Evolutionary conservation across 768 basidiomycete genomes (phyloP).

Genomic region (Infundibulicybe gibba): DNA sequence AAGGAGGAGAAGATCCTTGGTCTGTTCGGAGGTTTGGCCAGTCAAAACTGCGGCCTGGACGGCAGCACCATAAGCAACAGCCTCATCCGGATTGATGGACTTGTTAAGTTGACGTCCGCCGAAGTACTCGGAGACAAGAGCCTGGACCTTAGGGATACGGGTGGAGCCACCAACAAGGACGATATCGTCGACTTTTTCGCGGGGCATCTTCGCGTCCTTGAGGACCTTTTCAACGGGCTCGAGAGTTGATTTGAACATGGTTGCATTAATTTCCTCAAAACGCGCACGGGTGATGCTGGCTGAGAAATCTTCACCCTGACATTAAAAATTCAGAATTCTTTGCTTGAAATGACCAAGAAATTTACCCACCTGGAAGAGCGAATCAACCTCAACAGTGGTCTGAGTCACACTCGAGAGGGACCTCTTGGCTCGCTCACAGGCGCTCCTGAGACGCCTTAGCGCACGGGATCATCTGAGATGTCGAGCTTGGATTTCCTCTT

Average conservation of each 20-base stretch:
- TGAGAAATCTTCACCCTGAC: slow-evolving; percentile 93
- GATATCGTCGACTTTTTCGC: slow-evolving; percentile 97
- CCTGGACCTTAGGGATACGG: slow-evolving; percentile 99
- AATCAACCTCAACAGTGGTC: slow-evolving; percentile 99
- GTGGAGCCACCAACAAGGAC: slow-evolving; percentile 99
- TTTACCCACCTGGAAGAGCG: slow-evolving; percentile 79
- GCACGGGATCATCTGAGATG: slow-evolving; percentile 96
- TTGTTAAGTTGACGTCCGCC: slow-evolving; percentile 98
- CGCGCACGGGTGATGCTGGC: slow-evolving; percentile 99
- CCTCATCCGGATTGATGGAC: slow-evolving; percentile 99
- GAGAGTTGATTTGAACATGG: slow-evolving; percentile 93
- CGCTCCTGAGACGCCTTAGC: slow-evolving; percentile 90
- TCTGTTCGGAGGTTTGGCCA: slow-evolving; percentile 98
- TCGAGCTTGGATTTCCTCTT: slow-evolving; percentile 96
- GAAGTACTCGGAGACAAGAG: slow-evolving; percentile 98
- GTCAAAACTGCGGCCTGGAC: slow-evolving; percentile 99
- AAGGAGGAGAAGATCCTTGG: slow-evolving; percentile 95
- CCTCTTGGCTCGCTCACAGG: slow-evolving; percentile 99
- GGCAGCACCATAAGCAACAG: slow-evolving; percentile 99
- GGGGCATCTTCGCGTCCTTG: slow-evolving; percentile 97
- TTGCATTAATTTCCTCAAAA: slow-evolving; percentile 99
- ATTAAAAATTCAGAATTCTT: slow-evolving; percentile 5
- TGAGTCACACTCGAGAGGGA: slow-evolving; percentile 97
- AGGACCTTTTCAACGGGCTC: slow-evolving; percentile 99
- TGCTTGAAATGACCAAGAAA: neutral